These are phyloP conservation scores for Amaranthus tricolor DNA, from an alignment of 179 eudicot species.

Conservation along the genomic window DNA sequence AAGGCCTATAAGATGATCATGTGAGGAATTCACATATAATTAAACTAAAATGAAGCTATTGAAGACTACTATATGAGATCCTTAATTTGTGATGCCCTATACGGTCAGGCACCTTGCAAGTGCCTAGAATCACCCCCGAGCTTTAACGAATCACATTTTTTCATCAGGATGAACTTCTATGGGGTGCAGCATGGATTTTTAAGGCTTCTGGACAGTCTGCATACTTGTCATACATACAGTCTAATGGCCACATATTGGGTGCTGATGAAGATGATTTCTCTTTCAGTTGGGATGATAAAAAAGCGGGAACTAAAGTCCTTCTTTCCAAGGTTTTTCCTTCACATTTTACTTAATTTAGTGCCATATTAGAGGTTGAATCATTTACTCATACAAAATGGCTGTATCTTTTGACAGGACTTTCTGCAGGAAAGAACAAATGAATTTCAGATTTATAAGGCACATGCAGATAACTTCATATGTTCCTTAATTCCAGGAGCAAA, in stretches of 20 bases:
- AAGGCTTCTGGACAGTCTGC: conserved; percentile 58
- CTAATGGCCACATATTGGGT: conserved; percentile 71
- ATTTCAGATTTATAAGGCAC: conserved; percentile 59
- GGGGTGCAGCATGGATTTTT: conserved; percentile 95
- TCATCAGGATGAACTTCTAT: conserved; percentile 78
- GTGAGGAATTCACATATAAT: no score
- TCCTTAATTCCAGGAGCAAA: conserved; percentile 69
- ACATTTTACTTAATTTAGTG: background rate
- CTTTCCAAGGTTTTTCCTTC: conserved; percentile 57
- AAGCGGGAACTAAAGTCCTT: conserved; percentile 73
- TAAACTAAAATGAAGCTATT: no score
- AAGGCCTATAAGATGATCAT: no score
- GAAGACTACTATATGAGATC: no score
- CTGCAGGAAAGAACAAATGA: conserved; percentile 48
- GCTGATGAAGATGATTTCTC: conserved; percentile 70
- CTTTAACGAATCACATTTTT: background rate
- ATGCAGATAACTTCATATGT: conserved; percentile 78
- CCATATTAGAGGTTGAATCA: background rate
- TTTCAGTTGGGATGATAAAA: conserved; percentile 91
- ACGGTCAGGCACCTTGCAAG: no score
- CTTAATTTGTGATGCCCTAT: no score
- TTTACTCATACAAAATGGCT: background rate
- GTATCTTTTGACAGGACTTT: conserved; percentile 47
- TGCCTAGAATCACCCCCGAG: background rate
- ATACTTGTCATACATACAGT: conserved; percentile 62